A percentile compares a stretch with the other conserved stretches of the same genome.
Conservation (phyloP, 345 rosid species). For the Corchorus capsularis region DNA sequence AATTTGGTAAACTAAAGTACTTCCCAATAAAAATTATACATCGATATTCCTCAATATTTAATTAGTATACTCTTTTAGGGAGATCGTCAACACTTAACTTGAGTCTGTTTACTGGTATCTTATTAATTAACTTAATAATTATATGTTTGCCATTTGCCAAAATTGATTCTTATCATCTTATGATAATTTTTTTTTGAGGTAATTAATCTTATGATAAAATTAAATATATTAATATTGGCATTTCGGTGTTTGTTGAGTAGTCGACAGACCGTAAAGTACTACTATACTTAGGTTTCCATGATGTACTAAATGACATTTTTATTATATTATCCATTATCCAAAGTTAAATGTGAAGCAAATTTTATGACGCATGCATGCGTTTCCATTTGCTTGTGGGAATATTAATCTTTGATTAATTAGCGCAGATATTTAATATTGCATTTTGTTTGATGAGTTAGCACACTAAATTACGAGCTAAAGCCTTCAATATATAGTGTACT, state of each 20-base stretch:
- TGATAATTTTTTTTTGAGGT: no score
- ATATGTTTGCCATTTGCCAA: neutral
- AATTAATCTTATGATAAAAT: neutral
- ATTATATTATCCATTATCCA: conserved; percentile 7
- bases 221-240: neutral
- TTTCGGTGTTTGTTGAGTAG: neutral
- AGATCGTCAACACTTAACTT: neutral
- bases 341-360: neutral
- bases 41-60: no score
- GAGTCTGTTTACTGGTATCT: neutral
- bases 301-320: neutral
- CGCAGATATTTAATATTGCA: neutral
- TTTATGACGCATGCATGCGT: neutral
- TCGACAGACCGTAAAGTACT: neutral
- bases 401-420: neutral
- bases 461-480: conserved; percentile 10
- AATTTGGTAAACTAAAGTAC: neutral
- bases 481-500: neutral
- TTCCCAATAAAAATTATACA: neutral
- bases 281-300: neutral
- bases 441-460: conserved; percentile 3
- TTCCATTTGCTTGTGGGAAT: neutral
- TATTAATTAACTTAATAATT: neutral
- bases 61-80: neutral
- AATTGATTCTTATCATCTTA: no score